phyloP scores from a whole-genome alignment of 495 filamentous ascomycete species.

The Aspergillus funiculosus region DNA sequence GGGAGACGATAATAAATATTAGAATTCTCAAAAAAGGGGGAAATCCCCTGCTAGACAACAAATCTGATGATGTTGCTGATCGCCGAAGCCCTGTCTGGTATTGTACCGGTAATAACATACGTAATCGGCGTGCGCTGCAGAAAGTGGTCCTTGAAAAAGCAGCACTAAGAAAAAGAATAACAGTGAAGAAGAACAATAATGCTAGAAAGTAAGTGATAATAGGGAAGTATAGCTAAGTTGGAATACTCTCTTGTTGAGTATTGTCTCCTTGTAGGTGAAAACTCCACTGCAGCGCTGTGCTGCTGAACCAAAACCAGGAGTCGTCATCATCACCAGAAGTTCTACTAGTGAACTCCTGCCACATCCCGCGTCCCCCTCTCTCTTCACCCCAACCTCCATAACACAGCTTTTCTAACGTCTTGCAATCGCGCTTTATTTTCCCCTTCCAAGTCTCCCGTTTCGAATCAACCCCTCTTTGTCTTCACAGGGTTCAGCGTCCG shows the following conservation, averaged over 20 bases:
- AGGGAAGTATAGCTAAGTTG: too few relatives aligned
- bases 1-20: too few relatives aligned
- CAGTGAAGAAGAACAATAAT: too few relatives aligned
- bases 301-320: slow-evolving; percentile 9
- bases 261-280: too few relatives aligned
- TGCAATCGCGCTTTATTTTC: neutral
- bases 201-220: too few relatives aligned
- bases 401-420: neutral
- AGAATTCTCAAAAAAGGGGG: too few relatives aligned
- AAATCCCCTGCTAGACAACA: too few relatives aligned
- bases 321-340: slow-evolving; percentile 16
- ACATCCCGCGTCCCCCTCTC: slow-evolving; percentile 15
- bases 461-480: neutral
- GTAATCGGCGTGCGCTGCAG: too few relatives aligned
- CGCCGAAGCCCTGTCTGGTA: neutral
- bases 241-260: too few relatives aligned
- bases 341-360: slow-evolving; percentile 8
- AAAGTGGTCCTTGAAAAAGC: too few relatives aligned
- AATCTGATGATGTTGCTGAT: neutral
- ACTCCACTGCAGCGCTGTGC: too few relatives aligned
- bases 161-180: too few relatives aligned
- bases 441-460: neutral
- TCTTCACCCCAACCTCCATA: slow-evolving; percentile 14
- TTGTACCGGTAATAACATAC: neutral
- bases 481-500: neutral